Evolutionary conservation across 1,139 yeast genomes (phyloP).

Genomic region (Yamadazyma pseudoaaseri): DNA sequence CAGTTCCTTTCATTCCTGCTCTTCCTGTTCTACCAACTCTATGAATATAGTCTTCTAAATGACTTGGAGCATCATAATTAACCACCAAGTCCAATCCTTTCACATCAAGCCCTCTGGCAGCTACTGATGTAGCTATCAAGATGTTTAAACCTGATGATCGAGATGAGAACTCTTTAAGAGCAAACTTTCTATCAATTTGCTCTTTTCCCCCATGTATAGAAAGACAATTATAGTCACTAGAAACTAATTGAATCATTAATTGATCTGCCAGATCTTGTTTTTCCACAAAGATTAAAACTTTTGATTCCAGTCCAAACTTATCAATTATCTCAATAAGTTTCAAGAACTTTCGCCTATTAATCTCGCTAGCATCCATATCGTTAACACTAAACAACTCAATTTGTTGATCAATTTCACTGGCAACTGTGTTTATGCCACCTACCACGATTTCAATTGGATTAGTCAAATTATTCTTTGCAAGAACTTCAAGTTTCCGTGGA

Average conservation of each 20-base stretch:
- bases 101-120: conserved; percentile 94
- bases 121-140: conserved; percentile 87
- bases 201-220: conserved; percentile 94
- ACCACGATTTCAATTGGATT: conserved; percentile 76
- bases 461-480: conserved; percentile 63
- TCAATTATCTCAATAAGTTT: conserved; percentile 56
- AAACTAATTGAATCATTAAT: conserved; percentile 55
- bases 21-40: conserved; percentile 97
- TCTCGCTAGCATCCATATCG: conserved; percentile 31
- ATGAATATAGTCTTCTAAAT: conserved; percentile 94
- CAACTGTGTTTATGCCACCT: conserved; percentile 82
- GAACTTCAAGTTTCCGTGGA: conserved; percentile 72
- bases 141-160: conserved; percentile 54
- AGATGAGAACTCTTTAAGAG: conserved; percentile 67
- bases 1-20: conserved; percentile 78
- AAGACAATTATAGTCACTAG: conserved; percentile 56
- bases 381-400: conserved; percentile 53
- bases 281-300: conserved; percentile 76
- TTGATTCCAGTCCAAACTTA: conserved; percentile 31
- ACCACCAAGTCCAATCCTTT: conserved; percentile 76
- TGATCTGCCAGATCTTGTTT: conserved; percentile 81
- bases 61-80: conserved; percentile 87
- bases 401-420: conserved; percentile 73
- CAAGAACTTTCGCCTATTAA: conserved; percentile 44
- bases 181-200: conserved; percentile 76